A percentile compares a stretch with the other conserved stretches of the same genome.
Evolutionary conservation across 331 rosid species (phyloP).

Genomic region (Arachis monticola): DNA sequence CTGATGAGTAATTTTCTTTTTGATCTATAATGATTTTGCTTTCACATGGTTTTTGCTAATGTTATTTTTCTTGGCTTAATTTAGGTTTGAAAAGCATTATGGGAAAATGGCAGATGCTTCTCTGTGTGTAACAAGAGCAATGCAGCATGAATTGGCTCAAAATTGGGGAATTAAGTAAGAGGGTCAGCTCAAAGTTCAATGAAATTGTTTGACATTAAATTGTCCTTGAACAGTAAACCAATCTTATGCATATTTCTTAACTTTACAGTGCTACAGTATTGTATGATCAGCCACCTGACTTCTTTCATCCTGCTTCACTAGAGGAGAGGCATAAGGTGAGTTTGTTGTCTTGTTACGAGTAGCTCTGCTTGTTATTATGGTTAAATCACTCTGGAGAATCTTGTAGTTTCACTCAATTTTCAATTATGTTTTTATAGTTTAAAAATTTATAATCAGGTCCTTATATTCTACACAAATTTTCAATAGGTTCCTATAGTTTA

Average conservation of each 20-base stretch:
- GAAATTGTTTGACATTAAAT: constrained; percentile 15
- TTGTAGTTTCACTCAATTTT: no score
- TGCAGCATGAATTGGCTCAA: constrained; percentile 97
- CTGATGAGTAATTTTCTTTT: constrained; percentile 31
- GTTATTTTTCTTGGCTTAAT: constrained; percentile 31
- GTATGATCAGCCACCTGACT: constrained; percentile 97
- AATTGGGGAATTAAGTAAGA: constrained; percentile 95
- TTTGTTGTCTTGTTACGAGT: constrained; percentile 20
- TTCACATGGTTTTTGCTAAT: constrained; percentile 39
- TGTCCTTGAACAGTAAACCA: constrained; percentile 18
- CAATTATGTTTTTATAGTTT: no score
- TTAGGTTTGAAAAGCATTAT: constrained; percentile 85
- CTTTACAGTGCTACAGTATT: constrained; percentile 76
- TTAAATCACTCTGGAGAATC: no score
- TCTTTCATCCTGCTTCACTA: constrained; percentile 77
- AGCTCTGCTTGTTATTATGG: constrained; percentile 19
- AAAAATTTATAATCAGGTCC: no score
- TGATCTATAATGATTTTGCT: constrained; percentile 18
- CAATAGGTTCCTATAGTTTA: no score
- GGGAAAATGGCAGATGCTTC: constrained; percentile 96
- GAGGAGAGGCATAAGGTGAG: constrained; percentile 86
- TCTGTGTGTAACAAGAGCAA: constrained; percentile 89
- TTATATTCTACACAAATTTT: no score
- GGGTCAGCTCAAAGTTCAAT: constrained; percentile 42
- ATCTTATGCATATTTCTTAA: constrained; percentile 26